Evolutionary conservation across 2,329 filamentous ascomycete genomes (phyloP).

Genomic region (Aureobasidium mangrovei): DNA sequence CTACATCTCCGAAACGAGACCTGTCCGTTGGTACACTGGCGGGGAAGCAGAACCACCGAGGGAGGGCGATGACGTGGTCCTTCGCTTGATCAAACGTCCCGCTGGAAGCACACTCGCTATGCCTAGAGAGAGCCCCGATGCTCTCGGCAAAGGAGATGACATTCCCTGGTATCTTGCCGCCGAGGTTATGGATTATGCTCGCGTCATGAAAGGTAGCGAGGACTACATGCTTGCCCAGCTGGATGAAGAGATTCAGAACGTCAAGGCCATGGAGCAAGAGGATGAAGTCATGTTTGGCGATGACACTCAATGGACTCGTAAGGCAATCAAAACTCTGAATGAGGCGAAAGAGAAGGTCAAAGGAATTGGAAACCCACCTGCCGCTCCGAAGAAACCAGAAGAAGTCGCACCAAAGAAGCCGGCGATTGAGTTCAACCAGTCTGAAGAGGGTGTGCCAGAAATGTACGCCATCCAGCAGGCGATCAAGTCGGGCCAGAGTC

Average conservation of each 20-base stretch:
- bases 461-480: constrained; percentile 45
- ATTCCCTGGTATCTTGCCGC: constrained; percentile 93
- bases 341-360: constrained; percentile 67
- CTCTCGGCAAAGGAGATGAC: constrained; percentile 59
- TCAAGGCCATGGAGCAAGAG: constrained; percentile 70
- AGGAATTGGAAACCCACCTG: constrained; percentile 58
- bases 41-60: constrained; percentile 74
- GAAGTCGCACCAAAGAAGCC: constrained; percentile 37
- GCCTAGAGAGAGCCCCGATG: constrained; percentile 70
- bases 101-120: constrained; percentile 77
- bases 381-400: constrained; percentile 41
- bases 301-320: constrained; percentile 85
- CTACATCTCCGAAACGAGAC: constrained; percentile 82
- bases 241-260: constrained; percentile 65
- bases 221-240: constrained; percentile 80
- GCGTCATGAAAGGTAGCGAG: constrained; percentile 88
- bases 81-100: constrained; percentile 75
- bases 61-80: constrained; percentile 80
- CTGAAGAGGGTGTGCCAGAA: constrained; percentile 38
- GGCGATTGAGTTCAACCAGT: constrained; percentile 41
- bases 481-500: constrained; percentile 35
- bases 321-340: constrained; percentile 65
- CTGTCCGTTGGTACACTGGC: constrained; percentile 83
- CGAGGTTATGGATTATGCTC: constrained; percentile 87
- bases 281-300: constrained; percentile 89